Percentiles rank a stretch among this genome's conserved stretches.
phyloP scores from a whole-genome alignment of 495 filamentous ascomycete genomes.

The Cercophora newfieldiana region DNA sequence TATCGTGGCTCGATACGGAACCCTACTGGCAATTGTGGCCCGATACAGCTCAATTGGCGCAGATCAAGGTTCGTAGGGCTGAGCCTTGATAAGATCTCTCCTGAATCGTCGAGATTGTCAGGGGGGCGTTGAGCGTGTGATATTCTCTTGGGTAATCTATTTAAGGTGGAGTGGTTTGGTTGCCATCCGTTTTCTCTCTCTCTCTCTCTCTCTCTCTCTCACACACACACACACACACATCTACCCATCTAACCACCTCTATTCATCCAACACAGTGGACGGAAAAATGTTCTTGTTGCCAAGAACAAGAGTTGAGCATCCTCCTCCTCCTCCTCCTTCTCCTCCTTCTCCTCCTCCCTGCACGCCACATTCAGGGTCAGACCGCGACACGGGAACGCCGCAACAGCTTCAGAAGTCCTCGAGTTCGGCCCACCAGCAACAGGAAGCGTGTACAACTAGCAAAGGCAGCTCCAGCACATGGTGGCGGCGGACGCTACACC shows the following conservation, averaged over 20 bases:
- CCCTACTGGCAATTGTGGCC: no score
- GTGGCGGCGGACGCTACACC: slow-evolving; percentile 14
- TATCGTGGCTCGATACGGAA: no score
- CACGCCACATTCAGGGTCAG: slow-evolving; percentile 5
- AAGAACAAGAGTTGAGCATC: neutral
- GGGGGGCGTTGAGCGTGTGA: neutral
- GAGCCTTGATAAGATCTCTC: no score
- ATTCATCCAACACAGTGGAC: neutral
- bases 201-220: no score
- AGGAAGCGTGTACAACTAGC: slow-evolving; percentile 3
- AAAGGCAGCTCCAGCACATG: slow-evolving; percentile 10
- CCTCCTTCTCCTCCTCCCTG: slow-evolving; percentile 12
- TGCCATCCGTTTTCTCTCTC: neutral
- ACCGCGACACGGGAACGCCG: neutral
- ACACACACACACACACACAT: slow-evolving; percentile 1
- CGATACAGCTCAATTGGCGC: no score
- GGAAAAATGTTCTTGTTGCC: neutral
- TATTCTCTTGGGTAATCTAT: neutral
- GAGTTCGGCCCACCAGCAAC: neutral
- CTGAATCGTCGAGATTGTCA: no score
- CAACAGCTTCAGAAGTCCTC: slow-evolving; percentile 2
- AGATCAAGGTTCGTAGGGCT: no score
- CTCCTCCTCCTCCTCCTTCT: neutral
- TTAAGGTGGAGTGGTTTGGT: no score
- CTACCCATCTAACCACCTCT: neutral